Conservation (phyloP, 495 filamentous ascomycete species). For the Trichoderma orchidacearum region DNA sequence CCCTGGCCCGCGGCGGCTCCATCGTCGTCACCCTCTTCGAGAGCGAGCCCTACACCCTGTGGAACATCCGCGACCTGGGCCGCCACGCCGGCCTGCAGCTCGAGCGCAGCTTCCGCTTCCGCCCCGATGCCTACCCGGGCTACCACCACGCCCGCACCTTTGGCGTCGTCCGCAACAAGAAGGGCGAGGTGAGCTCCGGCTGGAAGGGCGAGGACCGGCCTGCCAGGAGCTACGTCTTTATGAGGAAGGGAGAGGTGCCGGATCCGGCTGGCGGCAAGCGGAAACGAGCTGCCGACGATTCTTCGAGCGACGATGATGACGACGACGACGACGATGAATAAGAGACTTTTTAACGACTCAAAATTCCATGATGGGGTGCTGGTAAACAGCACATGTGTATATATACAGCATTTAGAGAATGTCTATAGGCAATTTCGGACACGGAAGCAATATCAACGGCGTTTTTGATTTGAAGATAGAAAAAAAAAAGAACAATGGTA, state of each 20-base stretch:
- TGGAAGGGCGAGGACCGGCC: slow-evolving; percentile 73
- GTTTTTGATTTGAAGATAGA: no score
- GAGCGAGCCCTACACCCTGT: slow-evolving; percentile 82
- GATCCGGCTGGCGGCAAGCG: slow-evolving; percentile 20
- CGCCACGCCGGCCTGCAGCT: slow-evolving; percentile 66
- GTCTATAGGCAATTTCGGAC: no score
- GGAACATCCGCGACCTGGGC: slow-evolving; percentile 83
- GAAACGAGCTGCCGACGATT: slow-evolving; percentile 28
- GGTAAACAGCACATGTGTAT: not conserved
- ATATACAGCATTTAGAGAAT: no score
- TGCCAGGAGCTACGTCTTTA: slow-evolving; percentile 70
- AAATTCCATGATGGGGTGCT: not conserved
- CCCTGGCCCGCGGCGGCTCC: slow-evolving; percentile 37
- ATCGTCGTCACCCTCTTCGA: slow-evolving; percentile 86
- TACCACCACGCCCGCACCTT: slow-evolving; percentile 83
- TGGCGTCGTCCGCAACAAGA: slow-evolving; percentile 53
- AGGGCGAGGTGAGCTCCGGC: slow-evolving; percentile 29
- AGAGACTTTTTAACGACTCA: not conserved
- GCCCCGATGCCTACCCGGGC: slow-evolving; percentile 59
- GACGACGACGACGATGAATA: not conserved
- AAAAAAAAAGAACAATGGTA: no score
- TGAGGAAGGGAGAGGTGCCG: slow-evolving; percentile 37
- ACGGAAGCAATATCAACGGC: no score
- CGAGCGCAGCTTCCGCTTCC: slow-evolving; percentile 64
- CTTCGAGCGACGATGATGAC: slow-evolving; percentile 15